Conservation (phyloP, 2,329 filamentous ascomycete genomes). For the Phoma herbarum region DNA sequence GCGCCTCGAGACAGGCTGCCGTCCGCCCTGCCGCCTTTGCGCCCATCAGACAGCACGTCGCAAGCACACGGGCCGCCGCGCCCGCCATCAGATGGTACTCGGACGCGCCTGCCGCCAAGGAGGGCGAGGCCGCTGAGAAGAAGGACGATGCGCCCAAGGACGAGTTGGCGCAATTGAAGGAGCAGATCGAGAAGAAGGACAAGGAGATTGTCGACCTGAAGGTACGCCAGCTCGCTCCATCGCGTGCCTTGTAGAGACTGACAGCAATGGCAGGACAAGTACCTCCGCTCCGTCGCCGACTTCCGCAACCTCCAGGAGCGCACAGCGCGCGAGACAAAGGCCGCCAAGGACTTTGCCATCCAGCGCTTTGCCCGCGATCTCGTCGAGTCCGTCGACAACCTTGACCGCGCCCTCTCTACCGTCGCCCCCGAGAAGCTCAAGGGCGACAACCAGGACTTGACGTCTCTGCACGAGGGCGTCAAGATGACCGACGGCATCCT, state of each 20-base stretch:
- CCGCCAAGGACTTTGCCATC: constrained; percentile 90
- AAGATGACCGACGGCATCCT: constrained; percentile 95
- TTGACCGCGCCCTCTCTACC: constrained; percentile 87
- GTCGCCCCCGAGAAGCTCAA: constrained; percentile 79
- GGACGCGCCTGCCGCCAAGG: constrained; percentile 56
- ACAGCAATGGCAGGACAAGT: constrained; percentile 76
- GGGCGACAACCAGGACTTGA: constrained; percentile 74
- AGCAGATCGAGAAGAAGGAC: constrained; percentile 75
- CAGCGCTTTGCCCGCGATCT: constrained; percentile 94
- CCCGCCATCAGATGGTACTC: constrained; percentile 57
- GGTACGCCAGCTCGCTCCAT: constrained; percentile 69
- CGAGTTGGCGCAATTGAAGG: constrained; percentile 57
- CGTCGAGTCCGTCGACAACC: constrained; percentile 94
- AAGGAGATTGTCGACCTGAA: constrained; percentile 83
- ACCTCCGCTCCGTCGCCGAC: constrained; percentile 91
- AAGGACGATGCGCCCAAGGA: constrained; percentile 56
- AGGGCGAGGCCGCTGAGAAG: constrained; percentile 53
- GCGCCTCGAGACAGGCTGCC: constrained; percentile 56
- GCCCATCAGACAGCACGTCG: constrained; percentile 45
- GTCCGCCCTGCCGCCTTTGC: constrained; percentile 53
- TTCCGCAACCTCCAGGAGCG: constrained; percentile 98
- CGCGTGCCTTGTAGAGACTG: not conserved
- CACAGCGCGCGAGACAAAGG: constrained; percentile 87
- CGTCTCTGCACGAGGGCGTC: constrained; percentile 84
- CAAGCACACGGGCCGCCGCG: constrained; percentile 42